Base-by-base conservation (phyloP, 1,284 basidiomycete species). In the Filobasidium uniguttulatum region DNA sequence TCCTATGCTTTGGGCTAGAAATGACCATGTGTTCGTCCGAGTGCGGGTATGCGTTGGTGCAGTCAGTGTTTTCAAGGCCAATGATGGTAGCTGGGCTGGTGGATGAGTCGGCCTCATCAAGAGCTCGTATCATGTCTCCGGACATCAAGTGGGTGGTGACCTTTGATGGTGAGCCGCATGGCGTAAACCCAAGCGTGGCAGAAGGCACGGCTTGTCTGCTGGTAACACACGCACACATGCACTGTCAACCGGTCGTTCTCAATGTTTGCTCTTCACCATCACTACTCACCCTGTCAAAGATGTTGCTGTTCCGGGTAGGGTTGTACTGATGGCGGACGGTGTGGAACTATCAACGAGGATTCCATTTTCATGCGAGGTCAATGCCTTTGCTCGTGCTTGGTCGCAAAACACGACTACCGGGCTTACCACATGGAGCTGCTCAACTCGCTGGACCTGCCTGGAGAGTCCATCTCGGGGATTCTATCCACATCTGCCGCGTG, bases 401-500 rank as follows among this genome's bases (percentile, higher is more conserved):
- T n/a, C n/a, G n/a, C n/a, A n/a, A n/a, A 31, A 6, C 20, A 7
- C 17, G 19, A 52, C 28, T 43, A 10, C 41, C 47, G 15, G 23
- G 14, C 35, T 40, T 2, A 25, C 30, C 45, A 52, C 45, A 48
- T 48, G 10, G 50, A 51, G 25, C 50, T 48, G 20, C 45, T 47
- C 25, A 48, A 19, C 29, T 52, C 50, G 38, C 45, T 52, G 20
- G 40, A 34, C 34, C 38, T 41, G 26, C 50, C 50, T 28, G 50
- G 46, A 20, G 37, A 36, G 34, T 47, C 46, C 50, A 48, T 44
- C 25, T 48, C 45, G 19, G 49, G 49, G 15, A 51, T 14, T n/a
- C 34, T 43, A 6, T 26, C 40, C 12, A 14, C 23, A 28, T 43
- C 36, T 14, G 33, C 19, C 33, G 33, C 15, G 15, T 34, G 33